These are phyloP conservation scores for Fusarium anguioides DNA, from an alignment of 2,329 filamentous ascomycete genomes.

Conservation along the genomic window DNA sequence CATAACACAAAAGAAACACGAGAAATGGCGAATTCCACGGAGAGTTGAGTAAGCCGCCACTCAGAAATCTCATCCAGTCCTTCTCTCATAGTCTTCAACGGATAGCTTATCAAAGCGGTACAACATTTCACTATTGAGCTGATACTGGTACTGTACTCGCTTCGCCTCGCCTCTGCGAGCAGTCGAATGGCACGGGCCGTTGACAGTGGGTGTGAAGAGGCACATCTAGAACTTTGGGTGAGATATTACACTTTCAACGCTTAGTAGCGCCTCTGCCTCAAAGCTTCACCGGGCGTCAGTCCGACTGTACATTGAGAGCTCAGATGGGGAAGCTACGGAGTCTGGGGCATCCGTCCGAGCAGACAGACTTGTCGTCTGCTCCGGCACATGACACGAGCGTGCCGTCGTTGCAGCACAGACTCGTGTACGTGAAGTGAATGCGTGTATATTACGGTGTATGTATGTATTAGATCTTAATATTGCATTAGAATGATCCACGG, in stretches of 20 bases:
- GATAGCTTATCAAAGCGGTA: conserved; percentile 5
- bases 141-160: too few relatives aligned
- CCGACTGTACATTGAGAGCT: conserved; percentile 11
- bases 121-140: not conserved
- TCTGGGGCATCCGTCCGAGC: not conserved
- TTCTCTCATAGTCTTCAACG: not conserved
- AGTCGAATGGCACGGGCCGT: conserved; percentile 34
- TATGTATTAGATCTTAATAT: not conserved
- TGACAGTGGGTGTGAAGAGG: conserved; percentile 17
- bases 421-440: not conserved
- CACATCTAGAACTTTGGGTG: conserved; percentile 33
- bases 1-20: not conserved
- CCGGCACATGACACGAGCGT: conserved; percentile 15
- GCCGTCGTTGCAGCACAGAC: not conserved
- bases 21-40: not conserved
- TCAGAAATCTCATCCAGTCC: not conserved
- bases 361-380: conserved; percentile 24
- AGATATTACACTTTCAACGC: conserved; percentile 21
- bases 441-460: not conserved
- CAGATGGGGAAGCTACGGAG: conserved; percentile 14
- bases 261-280: conserved; percentile 5
- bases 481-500: too few relatives aligned
- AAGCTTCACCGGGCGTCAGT: conserved; percentile 1
- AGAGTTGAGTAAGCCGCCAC: conserved; percentile 1
- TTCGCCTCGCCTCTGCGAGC: not conserved